Conservation (phyloP, 192 early-diverging fungal species). For the Dissophora globulifera region DNA sequence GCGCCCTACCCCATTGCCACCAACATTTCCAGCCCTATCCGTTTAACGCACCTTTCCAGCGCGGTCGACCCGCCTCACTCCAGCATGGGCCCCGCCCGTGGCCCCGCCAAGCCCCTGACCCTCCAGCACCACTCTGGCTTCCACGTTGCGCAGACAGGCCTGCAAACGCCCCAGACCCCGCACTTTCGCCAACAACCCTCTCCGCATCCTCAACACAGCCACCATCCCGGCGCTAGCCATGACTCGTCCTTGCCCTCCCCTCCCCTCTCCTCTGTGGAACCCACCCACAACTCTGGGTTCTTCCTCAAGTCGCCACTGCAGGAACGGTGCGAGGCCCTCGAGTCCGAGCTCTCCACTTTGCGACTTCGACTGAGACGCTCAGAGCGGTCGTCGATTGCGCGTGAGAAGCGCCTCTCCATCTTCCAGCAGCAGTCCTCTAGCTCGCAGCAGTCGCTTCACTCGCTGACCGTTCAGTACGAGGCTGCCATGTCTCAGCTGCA, state of each 20-base stretch:
- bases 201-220: too few species aligned
- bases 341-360: conserved; percentile 28
- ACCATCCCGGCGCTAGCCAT: conserved; percentile 14
- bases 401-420: conserved; percentile 38
- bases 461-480: conserved; percentile 23
- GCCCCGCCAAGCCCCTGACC: conserved; percentile 16
- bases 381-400: conserved; percentile 17
- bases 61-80: background rate
- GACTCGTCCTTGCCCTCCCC: conserved; percentile 32
- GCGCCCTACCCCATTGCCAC: conserved; percentile 18
- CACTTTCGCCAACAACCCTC: conserved; percentile 13
- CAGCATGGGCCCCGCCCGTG: background rate
- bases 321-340: conserved; percentile 38
- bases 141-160: background rate
- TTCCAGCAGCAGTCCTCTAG: conserved; percentile 34
- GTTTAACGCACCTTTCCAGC: background rate
- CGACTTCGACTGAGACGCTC: conserved; percentile 23
- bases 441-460: conserved; percentile 20
- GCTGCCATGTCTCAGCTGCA: conserved; percentile 9
- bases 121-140: conserved; percentile 3
- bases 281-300: conserved; percentile 17
- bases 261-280: conserved; percentile 29
- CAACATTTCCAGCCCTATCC: conserved; percentile 14
- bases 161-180: conserved; percentile 12
- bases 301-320: conserved; percentile 34